A percentile compares a stretch with the other conserved stretches of the same genome.
These are phyloP conservation scores for Colletotrichum eremochloae DNA, from an alignment of 2,329 filamentous ascomycete genomes.

Conservation along the genomic window DNA sequence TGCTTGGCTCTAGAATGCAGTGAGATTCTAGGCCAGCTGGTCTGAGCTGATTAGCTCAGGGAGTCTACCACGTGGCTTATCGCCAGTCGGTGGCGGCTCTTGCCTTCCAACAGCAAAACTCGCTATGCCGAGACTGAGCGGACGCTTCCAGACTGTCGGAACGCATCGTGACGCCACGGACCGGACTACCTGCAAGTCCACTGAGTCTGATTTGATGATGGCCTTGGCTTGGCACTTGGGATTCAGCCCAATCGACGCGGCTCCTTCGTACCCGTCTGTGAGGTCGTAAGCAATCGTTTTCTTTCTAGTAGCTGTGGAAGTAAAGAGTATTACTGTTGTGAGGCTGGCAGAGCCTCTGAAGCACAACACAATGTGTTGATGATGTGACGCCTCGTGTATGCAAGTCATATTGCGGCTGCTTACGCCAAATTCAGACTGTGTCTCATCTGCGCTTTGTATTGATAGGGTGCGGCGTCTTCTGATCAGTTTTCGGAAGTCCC, in stretches of 20 bases:
- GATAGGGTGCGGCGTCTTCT: not conserved
- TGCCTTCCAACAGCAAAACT: not conserved
- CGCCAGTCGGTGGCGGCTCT: not conserved
- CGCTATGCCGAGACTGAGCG: not conserved
- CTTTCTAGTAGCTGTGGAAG: not conserved
- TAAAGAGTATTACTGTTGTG: not conserved
- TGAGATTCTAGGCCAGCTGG: not conserved
- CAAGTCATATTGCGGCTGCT: conserved; percentile 1
- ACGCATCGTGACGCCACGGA: not conserved
- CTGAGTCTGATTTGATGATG: not conserved
- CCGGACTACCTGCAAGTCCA: not conserved
- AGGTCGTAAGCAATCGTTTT: not conserved
- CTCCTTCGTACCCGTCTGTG: not conserved
- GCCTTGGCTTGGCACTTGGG: not conserved
- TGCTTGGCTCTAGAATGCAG: not conserved
- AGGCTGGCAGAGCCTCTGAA: not conserved
- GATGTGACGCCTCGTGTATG: not conserved
- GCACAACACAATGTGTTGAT: not conserved
- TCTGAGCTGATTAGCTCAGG: not conserved
- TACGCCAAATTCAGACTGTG: not conserved
- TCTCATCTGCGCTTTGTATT: not conserved
- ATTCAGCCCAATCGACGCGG: too few relatives aligned
- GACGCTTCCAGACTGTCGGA: not conserved
- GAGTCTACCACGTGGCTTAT: too few relatives aligned
- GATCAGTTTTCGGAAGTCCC: not conserved